phyloP scores from a whole-genome alignment of 352 stramenopile species.

The Phytophthora ramorum region DNA sequence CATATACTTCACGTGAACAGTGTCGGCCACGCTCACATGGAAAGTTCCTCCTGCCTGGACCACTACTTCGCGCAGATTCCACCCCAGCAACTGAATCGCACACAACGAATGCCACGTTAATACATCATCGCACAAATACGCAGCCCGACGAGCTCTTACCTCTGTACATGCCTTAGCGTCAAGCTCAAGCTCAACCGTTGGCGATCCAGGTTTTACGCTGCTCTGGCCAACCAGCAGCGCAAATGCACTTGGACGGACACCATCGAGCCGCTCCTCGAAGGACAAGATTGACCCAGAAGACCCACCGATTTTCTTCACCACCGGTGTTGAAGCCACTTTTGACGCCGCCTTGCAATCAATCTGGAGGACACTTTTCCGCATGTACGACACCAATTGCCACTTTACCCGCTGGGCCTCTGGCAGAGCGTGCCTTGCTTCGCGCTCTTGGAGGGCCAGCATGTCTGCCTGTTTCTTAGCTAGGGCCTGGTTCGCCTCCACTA shows the following conservation, averaged over 20 bases:
- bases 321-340: constrained; percentile 8
- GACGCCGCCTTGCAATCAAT: constrained; percentile 59
- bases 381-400: constrained; percentile 60
- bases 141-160: constrained; percentile 33
- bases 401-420: constrained; percentile 74
- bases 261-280: constrained; percentile 70
- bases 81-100: constrained; percentile 55
- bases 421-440: constrained; percentile 62
- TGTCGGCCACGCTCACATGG: constrained; percentile 50
- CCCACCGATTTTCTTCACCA: constrained; percentile 24
- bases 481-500: constrained; percentile 71
- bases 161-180: constrained; percentile 56
- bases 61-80: constrained; percentile 65
- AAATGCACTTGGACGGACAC: constrained; percentile 68
- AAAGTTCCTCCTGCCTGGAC: constrained; percentile 53
- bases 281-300: constrained; percentile 18
- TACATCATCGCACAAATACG: neutral
- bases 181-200: constrained; percentile 48
- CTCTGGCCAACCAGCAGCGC: constrained; percentile 64
- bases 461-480: constrained; percentile 69
- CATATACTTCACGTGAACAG: constrained; percentile 57
- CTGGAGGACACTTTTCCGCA: constrained; percentile 71
- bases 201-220: constrained; percentile 36
- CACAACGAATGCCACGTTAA: constrained; percentile 10
- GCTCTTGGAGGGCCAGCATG: constrained; percentile 71